These are phyloP conservation scores for Puccinia hordei DNA, from an alignment of 1,284 basidiomycete genomes.

Conservation along the genomic window DNA sequence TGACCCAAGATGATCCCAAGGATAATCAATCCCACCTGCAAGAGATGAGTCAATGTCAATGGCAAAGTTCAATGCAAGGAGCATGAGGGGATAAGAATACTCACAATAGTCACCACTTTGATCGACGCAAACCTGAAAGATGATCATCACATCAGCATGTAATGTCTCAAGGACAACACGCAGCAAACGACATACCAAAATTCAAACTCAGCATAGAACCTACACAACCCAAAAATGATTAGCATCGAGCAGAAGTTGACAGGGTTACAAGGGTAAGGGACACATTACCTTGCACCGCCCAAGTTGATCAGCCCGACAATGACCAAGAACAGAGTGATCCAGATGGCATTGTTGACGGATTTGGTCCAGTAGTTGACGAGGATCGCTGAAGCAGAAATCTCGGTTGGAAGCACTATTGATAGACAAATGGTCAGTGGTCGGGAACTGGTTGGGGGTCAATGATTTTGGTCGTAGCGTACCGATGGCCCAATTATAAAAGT, in stretches of 20 bases:
- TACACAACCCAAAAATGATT: too few relatives aligned
- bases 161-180: too few relatives aligned
- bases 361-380: conserved; percentile 61
- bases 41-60: too few relatives aligned
- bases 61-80: too few relatives aligned
- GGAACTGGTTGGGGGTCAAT: too few relatives aligned
- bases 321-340: conserved; percentile 61
- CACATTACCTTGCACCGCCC: conserved; percentile 58
- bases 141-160: too few relatives aligned
- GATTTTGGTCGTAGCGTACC: conserved; percentile 6
- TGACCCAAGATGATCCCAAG: conserved; percentile 43
- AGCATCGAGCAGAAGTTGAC: neutral
- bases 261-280: conserved; percentile 42
- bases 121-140: conserved; percentile 66
- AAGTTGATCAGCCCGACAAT: conserved; percentile 62
- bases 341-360: conserved; percentile 60
- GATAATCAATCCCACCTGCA: conserved; percentile 49
- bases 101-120: conserved; percentile 74
- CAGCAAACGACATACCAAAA: conserved; percentile 26
- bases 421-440: too few relatives aligned
- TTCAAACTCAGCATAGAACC: conserved; percentile 50
- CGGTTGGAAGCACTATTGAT: conserved; percentile 60
- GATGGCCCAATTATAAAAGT: conserved; percentile 59
- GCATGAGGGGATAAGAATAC: too few relatives aligned
- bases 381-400: conserved; percentile 60